Conservation (phyloP, 1,139 yeast genomes). For the Geotrichum fermentans region DNA sequence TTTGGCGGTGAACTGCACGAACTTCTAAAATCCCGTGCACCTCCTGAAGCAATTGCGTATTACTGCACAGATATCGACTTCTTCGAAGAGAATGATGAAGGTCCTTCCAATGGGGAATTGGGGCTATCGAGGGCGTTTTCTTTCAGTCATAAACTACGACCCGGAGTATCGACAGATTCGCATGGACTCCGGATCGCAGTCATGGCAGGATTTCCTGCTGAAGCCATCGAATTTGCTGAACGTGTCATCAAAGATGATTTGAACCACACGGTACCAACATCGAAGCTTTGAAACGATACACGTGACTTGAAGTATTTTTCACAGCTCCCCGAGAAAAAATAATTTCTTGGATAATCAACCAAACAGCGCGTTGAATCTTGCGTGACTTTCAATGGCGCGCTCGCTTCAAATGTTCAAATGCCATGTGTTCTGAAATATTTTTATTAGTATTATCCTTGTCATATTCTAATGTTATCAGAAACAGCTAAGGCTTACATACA, state of each 20-base stretch:
- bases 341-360: no score
- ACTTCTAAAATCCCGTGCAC: slow-evolving; percentile 37
- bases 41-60: slow-evolving; percentile 39
- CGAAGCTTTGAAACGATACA: no score
- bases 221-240: slow-evolving; percentile 45
- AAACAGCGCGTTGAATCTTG: no score
- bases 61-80: slow-evolving; percentile 48
- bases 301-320: no score
- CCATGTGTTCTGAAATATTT: no score
- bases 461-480: no score
- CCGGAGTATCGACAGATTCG: slow-evolving; percentile 72
- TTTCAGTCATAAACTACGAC: slow-evolving; percentile 60
- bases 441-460: no score
- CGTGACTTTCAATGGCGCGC: no score
- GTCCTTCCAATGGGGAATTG: not conserved
- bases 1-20: slow-evolving; percentile 65
- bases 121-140: slow-evolving; percentile 22
- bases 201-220: slow-evolving; percentile 58
- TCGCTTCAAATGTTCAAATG: no score
- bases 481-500: no score
- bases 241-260: no score
- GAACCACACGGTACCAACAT: no score
- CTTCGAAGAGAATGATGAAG: not conserved
- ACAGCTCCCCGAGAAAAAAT: not conserved
- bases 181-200: slow-evolving; percentile 82